Evolutionary conservation across 495 filamentous ascomycete species (phyloP), one percentile per base, ranked within the genome.

Genomic region (Trichoderma reesei): DNA sequence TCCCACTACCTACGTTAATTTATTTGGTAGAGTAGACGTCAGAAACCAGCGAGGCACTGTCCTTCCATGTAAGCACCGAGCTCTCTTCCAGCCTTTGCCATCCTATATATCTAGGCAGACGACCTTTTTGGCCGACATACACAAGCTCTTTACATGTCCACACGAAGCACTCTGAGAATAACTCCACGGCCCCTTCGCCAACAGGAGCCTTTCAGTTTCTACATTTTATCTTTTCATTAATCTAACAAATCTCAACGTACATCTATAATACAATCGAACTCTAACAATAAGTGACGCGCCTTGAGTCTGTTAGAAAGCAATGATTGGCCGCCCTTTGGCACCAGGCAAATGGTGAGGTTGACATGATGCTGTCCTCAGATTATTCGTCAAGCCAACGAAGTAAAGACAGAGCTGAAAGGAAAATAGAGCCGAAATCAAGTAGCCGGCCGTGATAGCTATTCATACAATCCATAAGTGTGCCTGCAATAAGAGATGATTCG

Each of bases 381-480:
- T 10, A 33, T 33, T 34, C 51, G 51, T 56, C 51, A 10, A 4
- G 26, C 9, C 26, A 31, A 56, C 5, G 34, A 48, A 6, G 44
- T 18, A 18, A 9, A 14, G 34, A 16, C 51, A 56, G 18, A 56
- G 51, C 11, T 31, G 31, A 56, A 56, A 56, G 26, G 51, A n/a
- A 56, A 56, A 56, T 33, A 16, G 34, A 33, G 51, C 20, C 31
- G 51, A 56, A 56, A 56, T 56, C 51, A 33, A 31, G 26, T 56
- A 56, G 34, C 18, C 26, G 7, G 11, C 34, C 14, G 26, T 56
- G 26, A 56, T 56, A 11, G 20, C 11, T 33, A 56, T 16, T 56
- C 51, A 56, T 56, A 34, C 20, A 56, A 34, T 56, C 51, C 51
- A 33, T 56, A 56, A 56, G 34, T 56, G 51, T 56, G 51, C 51